Evolutionary conservation across 164 flowering plant genomes (phyloP).

Genomic region (Aristolochia californica): DNA sequence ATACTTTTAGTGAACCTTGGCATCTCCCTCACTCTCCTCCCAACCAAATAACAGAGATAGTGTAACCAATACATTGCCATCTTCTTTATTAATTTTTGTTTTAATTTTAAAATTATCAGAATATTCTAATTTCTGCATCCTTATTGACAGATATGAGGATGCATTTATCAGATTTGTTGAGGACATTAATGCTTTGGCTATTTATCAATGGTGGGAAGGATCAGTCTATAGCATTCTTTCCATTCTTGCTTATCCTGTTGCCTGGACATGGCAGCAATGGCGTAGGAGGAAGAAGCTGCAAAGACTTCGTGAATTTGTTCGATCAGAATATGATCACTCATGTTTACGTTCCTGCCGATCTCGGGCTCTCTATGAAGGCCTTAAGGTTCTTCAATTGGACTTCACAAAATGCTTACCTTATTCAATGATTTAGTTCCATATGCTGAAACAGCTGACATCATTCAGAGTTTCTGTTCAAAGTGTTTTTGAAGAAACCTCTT

Average conservation of each 20-base stretch:
- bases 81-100: conserved; percentile 1
- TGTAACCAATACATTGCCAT: conserved; percentile 41
- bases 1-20: conserved; percentile 94
- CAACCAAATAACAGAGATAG: conserved; percentile 72
- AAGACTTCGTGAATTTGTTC: conserved; percentile 81
- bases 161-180: conserved; percentile 90
- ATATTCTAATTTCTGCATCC: no score
- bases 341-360: conserved; percentile 97
- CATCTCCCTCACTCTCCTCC: conserved; percentile 89
- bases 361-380: conserved; percentile 96
- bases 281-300: conserved; percentile 69
- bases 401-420: no score
- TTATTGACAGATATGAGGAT: conserved; percentile 68
- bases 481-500: no score
- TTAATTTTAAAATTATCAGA: background rate
- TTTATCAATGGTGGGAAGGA: conserved; percentile 99
- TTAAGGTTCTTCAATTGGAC: conserved; percentile 48
- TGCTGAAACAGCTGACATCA: no score
- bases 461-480: no score
- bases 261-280: conserved; percentile 93
- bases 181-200: conserved; percentile 78
- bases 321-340: conserved; percentile 95
- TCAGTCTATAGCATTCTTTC: conserved; percentile 61
- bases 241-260: conserved; percentile 70
- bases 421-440: no score